These are phyloP conservation scores for Sistotremastrum suecicum DNA, from an alignment of 768 basidiomycete genomes.

Conservation along the genomic window DNA sequence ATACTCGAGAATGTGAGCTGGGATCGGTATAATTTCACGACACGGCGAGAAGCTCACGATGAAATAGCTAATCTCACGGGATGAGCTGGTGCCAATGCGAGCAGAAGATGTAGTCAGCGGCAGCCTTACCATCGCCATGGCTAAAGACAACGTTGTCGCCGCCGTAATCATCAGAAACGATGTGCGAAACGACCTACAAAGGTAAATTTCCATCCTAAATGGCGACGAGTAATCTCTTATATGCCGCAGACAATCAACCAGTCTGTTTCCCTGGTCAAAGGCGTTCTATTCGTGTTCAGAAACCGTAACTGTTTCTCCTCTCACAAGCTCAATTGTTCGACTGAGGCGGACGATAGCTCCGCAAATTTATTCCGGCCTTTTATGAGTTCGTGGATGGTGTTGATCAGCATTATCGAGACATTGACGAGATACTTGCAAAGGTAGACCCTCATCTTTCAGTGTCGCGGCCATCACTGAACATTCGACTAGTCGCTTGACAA, in stretches of 20 bases:
- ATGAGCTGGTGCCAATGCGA: conserved; percentile 85
- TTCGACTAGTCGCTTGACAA: conserved; percentile 63
- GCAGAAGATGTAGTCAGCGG: conserved; percentile 24
- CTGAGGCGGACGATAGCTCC: conserved; percentile 36
- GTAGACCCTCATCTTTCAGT: conserved; percentile 23
- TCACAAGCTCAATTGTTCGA: neutral
- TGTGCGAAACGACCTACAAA: too few species aligned
- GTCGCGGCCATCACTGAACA: neutral
- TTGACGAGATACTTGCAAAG: conserved; percentile 83
- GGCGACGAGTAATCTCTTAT: too few species aligned
- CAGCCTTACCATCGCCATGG: too few species aligned
- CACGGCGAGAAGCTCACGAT: neutral
- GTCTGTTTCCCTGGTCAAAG: conserved; percentile 77
- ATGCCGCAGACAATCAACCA: conserved; percentile 17
- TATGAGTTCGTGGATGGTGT: conserved; percentile 95
- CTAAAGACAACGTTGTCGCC: too few species aligned
- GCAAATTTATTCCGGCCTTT: conserved; percentile 84
- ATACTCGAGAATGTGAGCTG: conserved; percentile 60
- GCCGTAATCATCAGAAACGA: too few species aligned
- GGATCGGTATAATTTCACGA: neutral
- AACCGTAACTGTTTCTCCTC: conserved; percentile 35
- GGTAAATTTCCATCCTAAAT: too few species aligned
- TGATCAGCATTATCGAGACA: conserved; percentile 78
- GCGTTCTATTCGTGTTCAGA: conserved; percentile 92
- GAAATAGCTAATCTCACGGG: conserved; percentile 61